A percentile compares a stretch with the other conserved stretches of the same genome.
Evolutionary conservation across 1,284 basidiomycete species (phyloP).

Genomic region (Phylloporus sp.): DNA sequence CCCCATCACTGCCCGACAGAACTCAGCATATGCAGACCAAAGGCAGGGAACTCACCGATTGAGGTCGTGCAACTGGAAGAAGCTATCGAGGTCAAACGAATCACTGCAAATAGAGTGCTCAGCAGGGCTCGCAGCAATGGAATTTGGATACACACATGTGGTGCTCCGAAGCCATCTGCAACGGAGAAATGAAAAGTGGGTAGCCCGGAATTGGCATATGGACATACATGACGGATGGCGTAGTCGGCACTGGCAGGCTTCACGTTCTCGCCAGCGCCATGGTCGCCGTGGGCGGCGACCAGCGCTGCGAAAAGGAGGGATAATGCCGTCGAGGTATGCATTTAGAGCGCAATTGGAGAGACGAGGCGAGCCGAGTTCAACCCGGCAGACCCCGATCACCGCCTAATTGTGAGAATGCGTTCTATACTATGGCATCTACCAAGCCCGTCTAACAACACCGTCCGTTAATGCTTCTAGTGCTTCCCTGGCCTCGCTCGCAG

Average conservation of each 20-base stretch:
- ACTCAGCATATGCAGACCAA: neutral
- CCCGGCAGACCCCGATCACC: conserved; percentile 30
- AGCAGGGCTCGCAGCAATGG: conserved; percentile 15
- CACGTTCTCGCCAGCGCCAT: conserved; percentile 32
- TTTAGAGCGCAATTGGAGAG: conserved; percentile 6
- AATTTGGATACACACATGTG: conserved; percentile 69
- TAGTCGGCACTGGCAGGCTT: conserved; percentile 46
- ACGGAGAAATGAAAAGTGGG: conserved; percentile 25
- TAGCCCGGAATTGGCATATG: conserved; percentile 14
- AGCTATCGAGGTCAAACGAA: conserved; percentile 78
- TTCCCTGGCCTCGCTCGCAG: conserved; percentile 81
- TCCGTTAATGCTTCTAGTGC: conserved; percentile 76
- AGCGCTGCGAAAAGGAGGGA: conserved; percentile 32
- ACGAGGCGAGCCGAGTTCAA: neutral
- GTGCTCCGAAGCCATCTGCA: conserved; percentile 84
- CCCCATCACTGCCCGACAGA: conserved; percentile 59
- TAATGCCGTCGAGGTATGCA: conserved; percentile 33
- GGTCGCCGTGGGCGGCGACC: conserved; percentile 41
- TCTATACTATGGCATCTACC: conserved; percentile 24
- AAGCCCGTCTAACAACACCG: conserved; percentile 55
- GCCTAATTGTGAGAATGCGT: neutral
- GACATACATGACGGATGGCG: conserved; percentile 61
- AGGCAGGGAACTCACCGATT: conserved; percentile 63
- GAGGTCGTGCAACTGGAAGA: conserved; percentile 92
- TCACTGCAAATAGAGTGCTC: conserved; percentile 57